These are phyloP conservation scores for Colletotrichum destructivum DNA, from an alignment of 2,329 filamentous ascomycete species.

Conservation along the genomic window DNA sequence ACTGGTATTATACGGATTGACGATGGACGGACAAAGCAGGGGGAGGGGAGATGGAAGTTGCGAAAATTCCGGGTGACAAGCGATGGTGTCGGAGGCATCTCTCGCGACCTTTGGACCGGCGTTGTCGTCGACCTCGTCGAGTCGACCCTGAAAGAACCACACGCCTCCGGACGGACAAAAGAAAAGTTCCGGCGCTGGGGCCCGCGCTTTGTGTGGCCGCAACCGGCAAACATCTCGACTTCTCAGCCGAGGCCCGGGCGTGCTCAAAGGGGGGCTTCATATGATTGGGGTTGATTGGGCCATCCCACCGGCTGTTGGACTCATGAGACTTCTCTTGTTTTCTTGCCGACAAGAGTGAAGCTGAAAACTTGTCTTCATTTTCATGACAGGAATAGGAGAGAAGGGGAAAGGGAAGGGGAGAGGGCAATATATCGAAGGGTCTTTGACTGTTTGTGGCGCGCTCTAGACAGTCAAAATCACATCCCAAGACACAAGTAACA, in stretches of 20 bases:
- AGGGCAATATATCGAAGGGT: too few species aligned
- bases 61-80: neutral
- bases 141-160: neutral
- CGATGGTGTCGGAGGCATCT: neutral
- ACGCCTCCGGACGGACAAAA: neutral
- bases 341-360: neutral
- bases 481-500: too few species aligned
- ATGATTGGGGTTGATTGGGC: neutral
- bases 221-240: neutral
- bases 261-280: neutral
- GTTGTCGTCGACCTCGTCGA: neutral
- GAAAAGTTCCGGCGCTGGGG: constrained; percentile 14
- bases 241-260: neutral
- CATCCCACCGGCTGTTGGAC: neutral
- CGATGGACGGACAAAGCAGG: too few species aligned
- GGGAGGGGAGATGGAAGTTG: neutral
- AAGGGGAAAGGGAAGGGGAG: too few species aligned
- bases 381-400: too few species aligned
- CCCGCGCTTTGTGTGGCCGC: neutral
- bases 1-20: too few species aligned
- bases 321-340: neutral
- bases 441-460: too few species aligned
- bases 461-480: too few species aligned
- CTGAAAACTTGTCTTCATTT: too few species aligned
- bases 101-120: neutral